phyloP scores from a whole-genome alignment of 2,329 filamentous ascomycete species.

The Trichoderma sp. region DNA sequence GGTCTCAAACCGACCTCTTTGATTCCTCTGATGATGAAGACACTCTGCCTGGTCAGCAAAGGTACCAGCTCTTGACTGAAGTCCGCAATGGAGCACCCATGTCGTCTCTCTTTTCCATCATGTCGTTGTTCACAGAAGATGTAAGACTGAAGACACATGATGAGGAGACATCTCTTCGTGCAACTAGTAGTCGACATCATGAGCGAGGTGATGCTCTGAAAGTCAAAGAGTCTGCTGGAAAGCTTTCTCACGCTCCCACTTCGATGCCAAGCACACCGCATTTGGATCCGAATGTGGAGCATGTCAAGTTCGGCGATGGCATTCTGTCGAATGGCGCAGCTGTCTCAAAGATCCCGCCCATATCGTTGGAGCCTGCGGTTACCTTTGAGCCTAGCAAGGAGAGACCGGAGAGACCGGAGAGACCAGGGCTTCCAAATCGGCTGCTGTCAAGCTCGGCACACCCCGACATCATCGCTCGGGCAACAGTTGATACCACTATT shows the following conservation, averaged over 20 bases:
- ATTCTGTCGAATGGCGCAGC: conserved; percentile 18
- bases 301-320: conserved; percentile 24
- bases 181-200: conserved; percentile 30
- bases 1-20: conserved; percentile 27
- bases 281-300: conserved; percentile 30
- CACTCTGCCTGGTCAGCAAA: conserved; percentile 65
- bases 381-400: conserved; percentile 33
- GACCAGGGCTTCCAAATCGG: conserved; percentile 43
- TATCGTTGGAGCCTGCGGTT: conserved; percentile 61
- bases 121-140: conserved; percentile 95
- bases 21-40: conserved; percentile 66
- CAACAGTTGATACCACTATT: conserved; percentile 94
- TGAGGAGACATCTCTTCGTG: conserved; percentile 39
- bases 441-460: conserved; percentile 73
- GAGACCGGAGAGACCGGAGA: conserved; percentile 39
- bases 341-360: conserved; percentile 64
- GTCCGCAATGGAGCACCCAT: conserved; percentile 97
- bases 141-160: conserved; percentile 76
- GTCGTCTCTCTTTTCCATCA: conserved; percentile 96
- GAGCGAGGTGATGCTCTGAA: conserved; percentile 31
- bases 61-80: conserved; percentile 92
- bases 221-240: conserved; percentile 23
- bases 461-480: conserved; percentile 94
- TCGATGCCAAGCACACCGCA: conserved; percentile 42
- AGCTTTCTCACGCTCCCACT: conserved; percentile 21